Evolutionary conservation across 257 asterid species (phyloP).

Genomic region (Dorcoceras hygrometricum): DNA sequence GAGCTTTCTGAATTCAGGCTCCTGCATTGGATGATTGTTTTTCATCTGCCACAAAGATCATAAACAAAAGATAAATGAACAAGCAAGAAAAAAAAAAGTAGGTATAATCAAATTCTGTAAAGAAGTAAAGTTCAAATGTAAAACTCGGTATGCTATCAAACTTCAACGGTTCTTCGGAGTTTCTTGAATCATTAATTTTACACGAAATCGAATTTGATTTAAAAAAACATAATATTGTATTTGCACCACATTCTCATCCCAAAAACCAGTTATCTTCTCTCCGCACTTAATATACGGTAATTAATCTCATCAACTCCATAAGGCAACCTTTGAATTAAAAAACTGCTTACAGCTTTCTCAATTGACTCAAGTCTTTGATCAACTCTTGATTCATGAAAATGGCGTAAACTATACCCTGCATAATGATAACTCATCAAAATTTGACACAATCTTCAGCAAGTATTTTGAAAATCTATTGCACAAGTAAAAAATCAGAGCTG

Average conservation of each 20-base stretch:
- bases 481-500: neutral
- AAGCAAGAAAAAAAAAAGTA: neutral
- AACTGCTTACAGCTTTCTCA: conserved; percentile 68
- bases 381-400: conserved; percentile 66
- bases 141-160: neutral
- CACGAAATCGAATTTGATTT: neutral
- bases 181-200: neutral
- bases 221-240: no score
- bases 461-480: neutral
- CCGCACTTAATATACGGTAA: neutral
- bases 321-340: conserved; percentile 17
- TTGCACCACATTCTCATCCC: neutral
- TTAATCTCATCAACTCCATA: conserved; percentile 8
- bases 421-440: conserved; percentile 24
- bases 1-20: conserved; percentile 63
- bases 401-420: conserved; percentile 82
- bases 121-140: neutral
- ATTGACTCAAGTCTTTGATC: conserved; percentile 78
- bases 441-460: neutral
- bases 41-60: conserved; percentile 54
- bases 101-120: neutral
- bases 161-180: neutral
- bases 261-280: neutral
- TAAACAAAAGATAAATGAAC: neutral
- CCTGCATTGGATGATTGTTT: conserved; percentile 46